phyloP scores from a whole-genome alignment of 1,284 basidiomycete genomes.

The Stereum hirsutum region DNA sequence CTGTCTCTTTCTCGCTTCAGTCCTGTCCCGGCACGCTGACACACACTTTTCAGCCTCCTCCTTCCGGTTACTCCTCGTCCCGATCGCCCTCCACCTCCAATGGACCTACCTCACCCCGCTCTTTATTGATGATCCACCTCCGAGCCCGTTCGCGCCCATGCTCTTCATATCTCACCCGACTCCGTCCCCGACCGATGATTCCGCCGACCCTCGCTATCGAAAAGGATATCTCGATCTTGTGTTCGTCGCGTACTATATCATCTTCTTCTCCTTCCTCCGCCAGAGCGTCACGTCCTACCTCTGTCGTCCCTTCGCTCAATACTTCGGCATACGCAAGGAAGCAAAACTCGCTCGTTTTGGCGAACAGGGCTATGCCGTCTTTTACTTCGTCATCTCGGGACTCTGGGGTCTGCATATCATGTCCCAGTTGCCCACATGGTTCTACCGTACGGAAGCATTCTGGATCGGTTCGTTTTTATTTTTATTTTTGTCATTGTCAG shows the following conservation, averaged over 20 bases:
- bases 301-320: conserved; percentile 62
- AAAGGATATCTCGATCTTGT: conserved; percentile 76
- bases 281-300: conserved; percentile 70
- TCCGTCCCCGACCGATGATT: conserved; percentile 33
- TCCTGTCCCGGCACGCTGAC: not conserved
- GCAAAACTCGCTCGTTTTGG: conserved; percentile 77
- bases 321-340: conserved; percentile 59
- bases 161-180: conserved; percentile 72
- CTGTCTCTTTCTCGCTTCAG: conserved; percentile 15
- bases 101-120: conserved; percentile 51
- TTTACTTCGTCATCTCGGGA: conserved; percentile 74
- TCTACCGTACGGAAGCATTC: conserved; percentile 79
- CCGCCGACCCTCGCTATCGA: conserved; percentile 54
- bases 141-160: conserved; percentile 73
- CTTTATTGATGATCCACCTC: conserved; percentile 34
- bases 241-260: conserved; percentile 83
- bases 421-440: conserved; percentile 80
- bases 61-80: conserved; percentile 66
- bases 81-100: conserved; percentile 63
- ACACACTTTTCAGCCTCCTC: conserved; percentile 57
- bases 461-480: conserved; percentile 53
- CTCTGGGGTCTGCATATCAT: conserved; percentile 79
- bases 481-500: too few species aligned
- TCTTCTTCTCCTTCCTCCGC: conserved; percentile 89
- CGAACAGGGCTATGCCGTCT: conserved; percentile 82